phyloP scores from a whole-genome alignment of 345 rosid species.

The Litchi chinensis region DNA sequence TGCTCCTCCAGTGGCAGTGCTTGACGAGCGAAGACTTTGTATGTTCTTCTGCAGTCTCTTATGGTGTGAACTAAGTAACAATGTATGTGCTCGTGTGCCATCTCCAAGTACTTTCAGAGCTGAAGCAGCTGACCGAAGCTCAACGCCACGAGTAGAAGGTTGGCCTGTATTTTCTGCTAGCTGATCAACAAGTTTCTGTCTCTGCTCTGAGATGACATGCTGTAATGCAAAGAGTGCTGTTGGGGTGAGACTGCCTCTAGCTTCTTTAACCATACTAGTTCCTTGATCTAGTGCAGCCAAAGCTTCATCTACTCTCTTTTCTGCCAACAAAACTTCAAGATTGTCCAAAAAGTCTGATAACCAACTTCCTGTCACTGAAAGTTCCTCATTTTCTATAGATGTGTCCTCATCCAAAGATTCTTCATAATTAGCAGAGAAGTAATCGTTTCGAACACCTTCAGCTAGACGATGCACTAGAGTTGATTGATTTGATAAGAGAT shows the following conservation, averaged over 20 bases:
- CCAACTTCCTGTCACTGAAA: slow-evolving; percentile 63
- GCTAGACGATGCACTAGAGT: slow-evolving; percentile 81
- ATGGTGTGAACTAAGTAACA: slow-evolving; percentile 70
- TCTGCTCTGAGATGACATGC: slow-evolving; percentile 55
- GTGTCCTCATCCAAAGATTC: slow-evolving; percentile 52
- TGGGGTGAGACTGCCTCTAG: slow-evolving; percentile 43
- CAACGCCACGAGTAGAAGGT: slow-evolving; percentile 64
- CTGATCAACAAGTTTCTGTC: slow-evolving; percentile 74
- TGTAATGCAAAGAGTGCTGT: slow-evolving; percentile 42
- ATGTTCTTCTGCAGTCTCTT: slow-evolving; percentile 55
- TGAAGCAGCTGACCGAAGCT: slow-evolving; percentile 68
- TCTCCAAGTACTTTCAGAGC: slow-evolving; percentile 85
- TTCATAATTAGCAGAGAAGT: slow-evolving; percentile 50
- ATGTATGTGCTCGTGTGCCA: slow-evolving; percentile 74
- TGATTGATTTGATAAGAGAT: slow-evolving; percentile 76
- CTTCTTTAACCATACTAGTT: slow-evolving; percentile 51
- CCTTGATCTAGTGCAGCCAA: slow-evolving; percentile 80
- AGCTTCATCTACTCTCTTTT: slow-evolving; percentile 79
- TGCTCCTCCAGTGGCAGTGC: slow-evolving; percentile 54
- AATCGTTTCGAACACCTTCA: slow-evolving; percentile 59
- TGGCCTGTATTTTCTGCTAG: slow-evolving; percentile 67
- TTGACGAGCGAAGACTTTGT: slow-evolving; percentile 57
- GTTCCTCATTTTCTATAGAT: slow-evolving; percentile 38
- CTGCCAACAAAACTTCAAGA: slow-evolving; percentile 82
- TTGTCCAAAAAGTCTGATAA: slow-evolving; percentile 59